Evolutionary conservation across 352 stramenopile genomes (phyloP), one percentile per base, ranked within the genome.

Genomic region (Phytopythium mirpurense): DNA sequence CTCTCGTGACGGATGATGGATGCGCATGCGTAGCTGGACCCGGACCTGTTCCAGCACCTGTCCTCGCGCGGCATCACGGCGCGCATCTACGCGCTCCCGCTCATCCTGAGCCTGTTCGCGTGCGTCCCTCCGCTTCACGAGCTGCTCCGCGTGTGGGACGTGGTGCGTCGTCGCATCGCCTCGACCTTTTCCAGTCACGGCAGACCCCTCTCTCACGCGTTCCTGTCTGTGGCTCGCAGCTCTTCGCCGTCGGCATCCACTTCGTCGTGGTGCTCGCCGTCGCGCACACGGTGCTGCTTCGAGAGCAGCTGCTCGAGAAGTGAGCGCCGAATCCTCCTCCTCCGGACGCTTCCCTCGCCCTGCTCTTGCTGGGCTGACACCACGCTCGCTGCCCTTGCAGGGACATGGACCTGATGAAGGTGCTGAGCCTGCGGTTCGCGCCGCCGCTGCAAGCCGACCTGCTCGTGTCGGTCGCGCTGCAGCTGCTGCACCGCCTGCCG

Each of bases 241-340:
- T 97, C 12, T 96, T 97, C 60, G 88, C 90, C 19, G 81, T 96
- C 15, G 90, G 90, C 1, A 79, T 97, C 9, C 90, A 97, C 67
- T 94, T 97, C 54, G 83, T 97, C 19, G 87, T 97, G 2, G 58
- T 96, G 0, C 62, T 97, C n/a, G 87, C 80, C 14, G 85, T 94
- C 12, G 84, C 89, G 15, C 83, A 96, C 60, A 91, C 90, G 0
- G 80, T 97, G 11, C 59, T 97, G 16, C 68, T 97, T 52, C 83
- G 90, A 27, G 80, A 91, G 16, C 75, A 89, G 27, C 48, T 97
- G 3, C 67, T 95, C n/a, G 57, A 82, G 34, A 79, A 88, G 82
- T 91, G 62, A 24, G 78, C 65, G 10, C n/a, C 10, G 32, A n/a
- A n/a, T n/a, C n/a, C n/a, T n/a, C n/a, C n/a, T n/a, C n/a, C n/a